A percentile compares a stretch with the other conserved stretches of the same genome.
Evolutionary conservation across 371 early-diverging fungal species (phyloP).

Genomic region (Choanephora cucurbitarum): DNA sequence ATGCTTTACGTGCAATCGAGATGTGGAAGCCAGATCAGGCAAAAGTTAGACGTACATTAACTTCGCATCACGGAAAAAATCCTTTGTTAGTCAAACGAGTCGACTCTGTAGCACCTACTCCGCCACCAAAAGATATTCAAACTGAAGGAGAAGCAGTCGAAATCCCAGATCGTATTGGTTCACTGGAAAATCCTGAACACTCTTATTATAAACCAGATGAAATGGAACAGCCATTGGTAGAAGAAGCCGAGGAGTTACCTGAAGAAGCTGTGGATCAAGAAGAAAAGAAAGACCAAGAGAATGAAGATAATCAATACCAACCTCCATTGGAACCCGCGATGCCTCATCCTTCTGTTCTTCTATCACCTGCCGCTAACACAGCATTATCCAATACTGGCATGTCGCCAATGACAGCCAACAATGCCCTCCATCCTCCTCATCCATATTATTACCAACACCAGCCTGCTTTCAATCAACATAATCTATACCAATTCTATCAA

Average conservation of each 20-base stretch:
- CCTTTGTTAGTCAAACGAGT: constrained; percentile 34
- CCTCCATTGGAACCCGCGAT: no score
- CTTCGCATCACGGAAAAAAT: constrained; percentile 39
- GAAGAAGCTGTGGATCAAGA: constrained; percentile 4
- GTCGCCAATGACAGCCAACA: background rate
- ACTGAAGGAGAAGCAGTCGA: background rate
- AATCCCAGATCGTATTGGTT: constrained; percentile 1
- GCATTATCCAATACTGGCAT: background rate
- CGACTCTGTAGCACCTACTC: constrained; percentile 11
- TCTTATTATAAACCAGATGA: constrained; percentile 32
- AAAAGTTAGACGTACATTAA: constrained; percentile 37
- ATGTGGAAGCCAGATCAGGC: constrained; percentile 40
- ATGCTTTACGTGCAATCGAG: constrained; percentile 28
- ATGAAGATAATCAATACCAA: background rate
- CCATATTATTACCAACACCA: constrained; percentile 4
- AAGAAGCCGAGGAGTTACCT: no score
- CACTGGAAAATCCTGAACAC: constrained; percentile 10
- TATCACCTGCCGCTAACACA: background rate
- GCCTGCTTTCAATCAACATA: constrained; percentile 28
- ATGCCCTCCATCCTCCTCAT: background rate
- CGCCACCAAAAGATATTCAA: background rate
- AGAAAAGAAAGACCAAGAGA: background rate
- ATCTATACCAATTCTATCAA: constrained; percentile 45
- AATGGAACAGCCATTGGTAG: no score
- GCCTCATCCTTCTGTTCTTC: no score